These are phyloP conservation scores for Miscanthus lutarioriparius DNA, from an alignment of 176 grass and related monocot species.

Conservation along the genomic window DNA sequence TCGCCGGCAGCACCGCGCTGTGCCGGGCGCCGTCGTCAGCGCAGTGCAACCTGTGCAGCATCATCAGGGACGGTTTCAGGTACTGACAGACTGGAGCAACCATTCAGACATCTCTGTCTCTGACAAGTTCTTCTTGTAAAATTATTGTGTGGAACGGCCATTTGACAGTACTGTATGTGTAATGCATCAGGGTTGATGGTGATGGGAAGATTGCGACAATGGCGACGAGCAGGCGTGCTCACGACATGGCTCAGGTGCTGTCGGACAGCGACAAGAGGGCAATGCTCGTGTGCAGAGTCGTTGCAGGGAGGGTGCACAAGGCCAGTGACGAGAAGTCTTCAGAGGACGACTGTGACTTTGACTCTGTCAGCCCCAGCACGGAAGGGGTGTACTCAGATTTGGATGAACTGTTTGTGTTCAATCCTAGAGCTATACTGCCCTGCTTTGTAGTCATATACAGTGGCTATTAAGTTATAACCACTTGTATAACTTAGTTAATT, in stretches of 20 bases:
- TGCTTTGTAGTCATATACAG: constrained; percentile 91
- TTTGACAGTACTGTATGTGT: not conserved
- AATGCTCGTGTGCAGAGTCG: constrained; percentile 87
- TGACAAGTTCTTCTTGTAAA: not conserved
- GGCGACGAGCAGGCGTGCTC: constrained; percentile 67
- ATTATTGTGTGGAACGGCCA: not conserved
- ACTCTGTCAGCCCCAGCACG: constrained; percentile 27
- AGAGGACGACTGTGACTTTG: constrained; percentile 44
- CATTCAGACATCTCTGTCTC: not conserved
- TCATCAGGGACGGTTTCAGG: constrained; percentile 76
- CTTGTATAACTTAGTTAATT: not conserved
- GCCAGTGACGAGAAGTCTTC: constrained; percentile 23
- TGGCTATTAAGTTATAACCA: constrained; percentile 43
- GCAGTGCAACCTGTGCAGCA: constrained; percentile 65
- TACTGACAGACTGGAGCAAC: no score
- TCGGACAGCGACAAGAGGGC: constrained; percentile 50
- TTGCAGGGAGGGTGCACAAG: constrained; percentile 82
- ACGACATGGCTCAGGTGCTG: constrained; percentile 35
- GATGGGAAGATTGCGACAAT: constrained; percentile 67
- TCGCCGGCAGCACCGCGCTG: constrained; percentile 36
- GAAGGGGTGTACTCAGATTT: constrained; percentile 48
- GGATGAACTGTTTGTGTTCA: constrained; percentile 76
- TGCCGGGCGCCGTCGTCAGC: constrained; percentile 37
- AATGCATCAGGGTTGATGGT: constrained; percentile 35
- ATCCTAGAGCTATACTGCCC: constrained; percentile 69